These are phyloP conservation scores for Fusarium devonianum DNA, from an alignment of 2,329 filamentous ascomycete genomes.

Conservation along the genomic window DNA sequence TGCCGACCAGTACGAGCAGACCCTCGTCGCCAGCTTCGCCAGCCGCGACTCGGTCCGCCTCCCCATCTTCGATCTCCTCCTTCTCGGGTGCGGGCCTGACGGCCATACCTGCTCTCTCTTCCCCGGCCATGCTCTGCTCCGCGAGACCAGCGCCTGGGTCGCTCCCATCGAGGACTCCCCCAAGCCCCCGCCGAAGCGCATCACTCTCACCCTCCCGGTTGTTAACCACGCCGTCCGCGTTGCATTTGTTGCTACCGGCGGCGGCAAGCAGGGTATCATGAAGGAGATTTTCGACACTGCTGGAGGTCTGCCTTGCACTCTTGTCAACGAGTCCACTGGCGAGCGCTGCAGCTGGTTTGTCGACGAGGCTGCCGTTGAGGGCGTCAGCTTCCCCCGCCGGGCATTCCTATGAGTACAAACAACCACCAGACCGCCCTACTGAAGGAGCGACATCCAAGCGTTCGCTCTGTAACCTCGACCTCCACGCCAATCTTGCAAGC, in stretches of 20 bases:
- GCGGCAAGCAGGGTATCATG: conserved; percentile 87
- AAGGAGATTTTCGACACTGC: conserved; percentile 89
- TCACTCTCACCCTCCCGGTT: conserved; percentile 91
- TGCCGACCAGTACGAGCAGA: conserved; percentile 92
- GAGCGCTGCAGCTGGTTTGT: conserved; percentile 97
- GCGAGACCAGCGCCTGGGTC: conserved; percentile 91
- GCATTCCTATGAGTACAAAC: conserved; percentile 59
- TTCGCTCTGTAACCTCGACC: conserved; percentile 16
- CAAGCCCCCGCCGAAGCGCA: conserved; percentile 89
- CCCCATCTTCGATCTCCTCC: conserved; percentile 91
- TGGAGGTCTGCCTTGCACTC: conserved; percentile 79
- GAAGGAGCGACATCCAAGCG: conserved; percentile 14
- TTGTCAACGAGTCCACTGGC: conserved; percentile 84
- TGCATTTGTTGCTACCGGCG: conserved; percentile 90
- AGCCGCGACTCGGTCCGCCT: conserved; percentile 92
- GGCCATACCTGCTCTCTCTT: conserved; percentile 98
- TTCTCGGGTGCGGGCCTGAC: conserved; percentile 93
- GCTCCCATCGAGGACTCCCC: conserved; percentile 91
- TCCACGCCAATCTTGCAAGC: conserved; percentile 8
- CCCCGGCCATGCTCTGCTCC: conserved; percentile 84
- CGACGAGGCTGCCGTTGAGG: conserved; percentile 84
- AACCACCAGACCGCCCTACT: conserved; percentile 13
- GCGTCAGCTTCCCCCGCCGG: conserved; percentile 81
- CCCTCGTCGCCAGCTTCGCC: conserved; percentile 84
- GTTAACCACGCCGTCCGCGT: conserved; percentile 86